These are phyloP conservation scores for Sporothrix protearum DNA, from an alignment of 2,329 filamentous ascomycete genomes.

Conservation along the genomic window DNA sequence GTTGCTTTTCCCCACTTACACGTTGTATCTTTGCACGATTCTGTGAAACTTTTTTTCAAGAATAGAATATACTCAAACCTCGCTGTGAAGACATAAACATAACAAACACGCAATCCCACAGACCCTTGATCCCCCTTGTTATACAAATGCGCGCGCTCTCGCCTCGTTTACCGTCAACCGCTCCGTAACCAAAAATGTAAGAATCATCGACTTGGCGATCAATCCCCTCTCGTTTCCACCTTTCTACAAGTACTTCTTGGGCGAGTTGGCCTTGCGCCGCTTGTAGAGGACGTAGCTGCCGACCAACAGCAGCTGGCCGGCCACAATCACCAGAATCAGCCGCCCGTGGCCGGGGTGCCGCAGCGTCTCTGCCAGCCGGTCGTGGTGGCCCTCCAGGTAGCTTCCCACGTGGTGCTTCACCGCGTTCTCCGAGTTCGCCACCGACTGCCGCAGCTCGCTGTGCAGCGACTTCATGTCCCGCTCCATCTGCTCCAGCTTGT, in stretches of 20 bases:
- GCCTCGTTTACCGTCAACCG: not conserved
- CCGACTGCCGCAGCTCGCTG: slow-evolving; percentile 50
- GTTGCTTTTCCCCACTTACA: not conserved
- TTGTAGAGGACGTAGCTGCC: slow-evolving; percentile 75
- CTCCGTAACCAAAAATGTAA: not conserved
- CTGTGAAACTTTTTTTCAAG: not conserved
- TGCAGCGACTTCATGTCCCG: slow-evolving; percentile 57
- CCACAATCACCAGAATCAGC: slow-evolving; percentile 67
- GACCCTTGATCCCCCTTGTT: not conserved
- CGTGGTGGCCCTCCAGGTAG: slow-evolving; percentile 43
- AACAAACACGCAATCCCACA: not conserved
- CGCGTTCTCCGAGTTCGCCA: slow-evolving; percentile 49
- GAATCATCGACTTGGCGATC: too few species aligned
- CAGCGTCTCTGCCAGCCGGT: slow-evolving; percentile 44
- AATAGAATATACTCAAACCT: not conserved
- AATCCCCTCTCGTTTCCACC: not conserved
- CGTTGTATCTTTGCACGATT: not conserved
- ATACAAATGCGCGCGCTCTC: not conserved
- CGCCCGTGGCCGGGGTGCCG: slow-evolving; percentile 49
- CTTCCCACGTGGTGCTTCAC: slow-evolving; percentile 49
- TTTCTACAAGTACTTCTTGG: slow-evolving; percentile 91
- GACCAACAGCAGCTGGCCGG: slow-evolving; percentile 68
- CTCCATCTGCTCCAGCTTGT: slow-evolving; percentile 51
- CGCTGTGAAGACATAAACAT: not conserved
- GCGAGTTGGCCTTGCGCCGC: slow-evolving; percentile 66